A percentile compares a stretch with the other conserved stretches of the same genome.
Evolutionary conservation across 192 early-diverging fungal species (phyloP).

Genomic region (Haplosporangium gracile): DNA sequence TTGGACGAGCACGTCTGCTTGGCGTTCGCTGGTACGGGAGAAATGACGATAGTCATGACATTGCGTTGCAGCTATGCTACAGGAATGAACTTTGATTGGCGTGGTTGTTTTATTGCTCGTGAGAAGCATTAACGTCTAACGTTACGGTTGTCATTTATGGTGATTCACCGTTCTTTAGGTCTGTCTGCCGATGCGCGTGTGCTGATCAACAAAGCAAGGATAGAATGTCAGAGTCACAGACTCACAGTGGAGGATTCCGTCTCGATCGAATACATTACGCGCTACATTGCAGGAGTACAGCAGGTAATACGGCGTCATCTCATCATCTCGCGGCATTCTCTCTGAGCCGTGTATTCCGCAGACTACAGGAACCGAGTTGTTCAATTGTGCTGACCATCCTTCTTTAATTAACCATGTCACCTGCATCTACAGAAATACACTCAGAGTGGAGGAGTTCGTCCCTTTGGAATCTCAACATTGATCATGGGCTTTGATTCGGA

Average conservation of each 20-base stretch:
- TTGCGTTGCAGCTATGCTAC: neutral
- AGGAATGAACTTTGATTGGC: neutral
- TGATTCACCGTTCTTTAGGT: constrained; percentile 59
- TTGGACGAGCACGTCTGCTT: constrained; percentile 97
- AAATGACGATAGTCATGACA: neutral
- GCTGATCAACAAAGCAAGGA: constrained; percentile 94
- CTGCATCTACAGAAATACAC: constrained; percentile 86
- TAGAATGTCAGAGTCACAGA: constrained; percentile 98
- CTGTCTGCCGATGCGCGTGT: constrained; percentile 97
- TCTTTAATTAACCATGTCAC: neutral
- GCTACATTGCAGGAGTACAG: constrained; percentile 96
- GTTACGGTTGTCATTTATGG: neutral
- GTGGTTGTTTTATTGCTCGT: neutral
- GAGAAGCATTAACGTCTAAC: neutral
- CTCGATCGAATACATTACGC: constrained; percentile 97
- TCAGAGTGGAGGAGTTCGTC: constrained; percentile 97
- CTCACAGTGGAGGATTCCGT: constrained; percentile 98
- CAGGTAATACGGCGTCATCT: constrained; percentile 69
- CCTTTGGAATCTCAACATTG: constrained; percentile 98
- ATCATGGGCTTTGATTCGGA: constrained; percentile 95
- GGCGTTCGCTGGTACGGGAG: constrained; percentile 88
- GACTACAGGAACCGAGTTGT: neutral
- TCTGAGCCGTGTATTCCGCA: neutral
- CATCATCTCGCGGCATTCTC: neutral
- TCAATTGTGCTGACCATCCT: neutral